Conservation (phyloP, 2,329 filamentous ascomycete species). For the Fusarium virguliforme region DNA sequence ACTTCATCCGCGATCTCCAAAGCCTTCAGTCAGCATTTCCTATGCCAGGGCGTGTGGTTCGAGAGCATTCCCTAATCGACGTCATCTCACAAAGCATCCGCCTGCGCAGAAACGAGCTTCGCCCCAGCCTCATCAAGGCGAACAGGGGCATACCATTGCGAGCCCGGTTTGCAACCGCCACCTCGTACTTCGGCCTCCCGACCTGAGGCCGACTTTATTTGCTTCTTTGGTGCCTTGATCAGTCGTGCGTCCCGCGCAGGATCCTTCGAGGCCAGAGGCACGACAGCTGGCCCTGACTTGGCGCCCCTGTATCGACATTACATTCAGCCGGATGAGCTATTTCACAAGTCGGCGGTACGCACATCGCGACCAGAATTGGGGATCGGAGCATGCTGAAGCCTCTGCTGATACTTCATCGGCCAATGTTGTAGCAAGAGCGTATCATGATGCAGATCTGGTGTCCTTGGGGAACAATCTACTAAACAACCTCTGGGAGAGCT, state of each 20-base stretch:
- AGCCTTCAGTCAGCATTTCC: conserved; percentile 29
- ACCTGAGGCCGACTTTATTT: conserved; percentile 19
- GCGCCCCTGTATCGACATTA: conserved; percentile 39
- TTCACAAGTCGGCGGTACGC: conserved; percentile 41
- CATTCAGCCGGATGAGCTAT: conserved; percentile 30
- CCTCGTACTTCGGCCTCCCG: conserved; percentile 40
- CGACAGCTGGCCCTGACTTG: conserved; percentile 35
- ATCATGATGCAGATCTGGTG: conserved; percentile 4
- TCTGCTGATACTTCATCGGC: neutral
- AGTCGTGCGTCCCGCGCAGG: conserved; percentile 30
- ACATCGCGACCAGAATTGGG: conserved; percentile 12
- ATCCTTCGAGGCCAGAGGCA: conserved; percentile 40
- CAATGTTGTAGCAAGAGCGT: neutral
- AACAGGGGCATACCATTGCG: conserved; percentile 21
- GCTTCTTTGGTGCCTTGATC: conserved; percentile 35
- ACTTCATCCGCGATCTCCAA: conserved; percentile 22
- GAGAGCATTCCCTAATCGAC: conserved; percentile 28
- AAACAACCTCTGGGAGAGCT: neutral
- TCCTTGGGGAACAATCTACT: neutral
- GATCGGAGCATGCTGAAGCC: neutral
- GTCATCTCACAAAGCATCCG: conserved; percentile 35
- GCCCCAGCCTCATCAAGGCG: conserved; percentile 24
- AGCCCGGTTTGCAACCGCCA: conserved; percentile 43
- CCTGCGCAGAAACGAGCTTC: conserved; percentile 30
- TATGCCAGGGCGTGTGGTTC: conserved; percentile 30